These are phyloP conservation scores for Bretziella fagacearum DNA, from an alignment of 2,329 filamentous ascomycete genomes.

Conservation along the genomic window DNA sequence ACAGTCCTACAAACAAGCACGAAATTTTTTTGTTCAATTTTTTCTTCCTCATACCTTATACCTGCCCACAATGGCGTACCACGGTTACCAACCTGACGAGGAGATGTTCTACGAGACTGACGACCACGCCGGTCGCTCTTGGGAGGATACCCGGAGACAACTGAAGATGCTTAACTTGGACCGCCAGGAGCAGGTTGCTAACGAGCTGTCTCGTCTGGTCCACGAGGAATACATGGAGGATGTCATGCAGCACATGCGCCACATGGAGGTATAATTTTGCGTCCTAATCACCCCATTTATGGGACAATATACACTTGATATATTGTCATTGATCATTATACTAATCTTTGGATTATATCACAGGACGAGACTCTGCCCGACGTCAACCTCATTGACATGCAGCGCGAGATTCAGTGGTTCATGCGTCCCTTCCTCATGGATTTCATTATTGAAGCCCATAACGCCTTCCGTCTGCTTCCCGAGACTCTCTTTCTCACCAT, in stretches of 20 bases:
- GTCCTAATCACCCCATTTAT: too few species aligned
- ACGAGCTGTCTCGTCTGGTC: slow-evolving; percentile 71
- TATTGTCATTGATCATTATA: too few species aligned
- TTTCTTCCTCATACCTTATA: neutral
- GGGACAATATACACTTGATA: too few species aligned
- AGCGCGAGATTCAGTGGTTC: slow-evolving; percentile 98
- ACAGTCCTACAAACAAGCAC: neutral
- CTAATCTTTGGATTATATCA: too few species aligned
- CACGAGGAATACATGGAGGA: slow-evolving; percentile 89
- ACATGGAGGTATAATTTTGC: slow-evolving; percentile 66
- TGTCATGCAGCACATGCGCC: slow-evolving; percentile 81
- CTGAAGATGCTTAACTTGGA: slow-evolving; percentile 63
- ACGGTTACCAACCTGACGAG: slow-evolving; percentile 23
- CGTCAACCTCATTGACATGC: slow-evolving; percentile 95
- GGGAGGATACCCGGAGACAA: slow-evolving; percentile 56
- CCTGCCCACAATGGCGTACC: slow-evolving; percentile 29
- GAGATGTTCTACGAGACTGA: slow-evolving; percentile 37
- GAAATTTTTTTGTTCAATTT: neutral
- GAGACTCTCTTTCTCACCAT: slow-evolving; percentile 92
- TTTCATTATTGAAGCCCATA: slow-evolving; percentile 93
- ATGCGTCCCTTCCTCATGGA: slow-evolving; percentile 97
- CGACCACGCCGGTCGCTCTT: slow-evolving; percentile 33
- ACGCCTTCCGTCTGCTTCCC: slow-evolving; percentile 81
- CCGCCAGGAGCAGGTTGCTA: slow-evolving; percentile 72
- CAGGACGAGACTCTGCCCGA: slow-evolving; percentile 77